Percentiles rank a stretch among this genome's conserved stretches.
phyloP scores from a whole-genome alignment of 352 stramenopile genomes.

The Pythium aphanidermatum region DNA sequence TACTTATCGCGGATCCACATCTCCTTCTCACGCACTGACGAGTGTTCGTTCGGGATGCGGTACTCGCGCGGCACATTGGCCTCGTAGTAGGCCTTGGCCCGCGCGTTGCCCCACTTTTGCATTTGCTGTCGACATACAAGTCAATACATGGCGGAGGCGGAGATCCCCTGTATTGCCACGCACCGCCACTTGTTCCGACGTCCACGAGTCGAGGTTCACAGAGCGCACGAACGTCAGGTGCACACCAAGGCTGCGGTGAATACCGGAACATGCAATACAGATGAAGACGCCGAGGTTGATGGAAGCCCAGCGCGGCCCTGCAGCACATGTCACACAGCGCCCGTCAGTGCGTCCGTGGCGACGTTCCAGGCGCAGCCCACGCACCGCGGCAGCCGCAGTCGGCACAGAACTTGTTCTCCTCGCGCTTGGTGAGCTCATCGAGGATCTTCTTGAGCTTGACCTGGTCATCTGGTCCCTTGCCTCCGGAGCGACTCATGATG shows the following conservation, averaged over 20 bases:
- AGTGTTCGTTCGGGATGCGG: conserved; percentile 73
- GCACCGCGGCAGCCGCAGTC: conserved; percentile 80
- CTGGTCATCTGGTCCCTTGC: conserved; percentile 64
- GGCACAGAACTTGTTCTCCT: conserved; percentile 89
- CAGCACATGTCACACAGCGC: no score
- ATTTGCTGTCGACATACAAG: conserved; percentile 57
- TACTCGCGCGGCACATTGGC: conserved; percentile 74
- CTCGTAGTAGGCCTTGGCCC: conserved; percentile 89
- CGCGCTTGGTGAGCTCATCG: conserved; percentile 86
- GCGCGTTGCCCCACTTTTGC: conserved; percentile 88
- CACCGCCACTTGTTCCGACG: conserved; percentile 77
- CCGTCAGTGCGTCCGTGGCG: no score
- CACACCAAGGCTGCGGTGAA: conserved; percentile 91
- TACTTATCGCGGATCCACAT: conserved; percentile 91
- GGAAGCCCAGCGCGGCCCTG: conserved; percentile 87
- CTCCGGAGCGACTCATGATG: conserved; percentile 49
- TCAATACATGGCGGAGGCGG: no score
- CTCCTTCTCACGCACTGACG: conserved; percentile 81
- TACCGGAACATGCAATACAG: conserved; percentile 92
- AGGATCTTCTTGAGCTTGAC: conserved; percentile 86
- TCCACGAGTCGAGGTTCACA: conserved; percentile 94
- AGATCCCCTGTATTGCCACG: no score
- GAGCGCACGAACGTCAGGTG: conserved; percentile 92
- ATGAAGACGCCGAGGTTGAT: conserved; percentile 95
- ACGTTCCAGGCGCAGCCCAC: conserved; percentile 8